Evolutionary conservation across 176 grass and related monocot species (phyloP).

Genomic region (Secale cereale): DNA sequence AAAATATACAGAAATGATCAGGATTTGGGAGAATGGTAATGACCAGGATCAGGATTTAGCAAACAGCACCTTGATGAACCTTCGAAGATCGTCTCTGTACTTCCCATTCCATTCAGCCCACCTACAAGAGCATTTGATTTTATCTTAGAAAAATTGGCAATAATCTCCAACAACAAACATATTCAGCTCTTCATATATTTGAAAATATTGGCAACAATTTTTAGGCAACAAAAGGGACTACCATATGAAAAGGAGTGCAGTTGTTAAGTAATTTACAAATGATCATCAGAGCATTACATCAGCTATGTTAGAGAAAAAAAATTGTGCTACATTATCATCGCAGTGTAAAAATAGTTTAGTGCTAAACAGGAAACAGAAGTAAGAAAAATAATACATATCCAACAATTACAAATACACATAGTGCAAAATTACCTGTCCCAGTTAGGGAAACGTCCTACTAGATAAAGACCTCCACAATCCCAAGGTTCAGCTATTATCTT

Average conservation of each 20-base stretch:
- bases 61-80: conserved; percentile 77
- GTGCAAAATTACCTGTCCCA: conserved; percentile 84
- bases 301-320: conserved; percentile 2
- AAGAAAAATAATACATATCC: conserved; percentile 7
- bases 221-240: conserved; percentile 5
- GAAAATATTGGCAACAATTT: not conserved
- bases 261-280: not conserved
- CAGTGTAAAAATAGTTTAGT: not conserved
- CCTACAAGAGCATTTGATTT: conserved; percentile 38
- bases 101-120: conserved; percentile 99
- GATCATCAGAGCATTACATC: not conserved
- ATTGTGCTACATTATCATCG: conserved; percentile 16
- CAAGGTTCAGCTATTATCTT: conserved; percentile 99
- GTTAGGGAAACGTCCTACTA: conserved; percentile 92
- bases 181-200: not conserved
- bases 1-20: not conserved
- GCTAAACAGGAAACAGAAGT: not conserved
- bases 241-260: not conserved
- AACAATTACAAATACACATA: not conserved
- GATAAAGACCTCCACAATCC: conserved; percentile 98
- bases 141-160: conserved; percentile 18
- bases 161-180: not conserved
- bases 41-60: not conserved
- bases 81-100: conserved; percentile 92
- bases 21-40: not conserved